phyloP scores from a whole-genome alignment of 2,329 filamentous ascomycete species.

The Scedosporium dehoogii region DNA sequence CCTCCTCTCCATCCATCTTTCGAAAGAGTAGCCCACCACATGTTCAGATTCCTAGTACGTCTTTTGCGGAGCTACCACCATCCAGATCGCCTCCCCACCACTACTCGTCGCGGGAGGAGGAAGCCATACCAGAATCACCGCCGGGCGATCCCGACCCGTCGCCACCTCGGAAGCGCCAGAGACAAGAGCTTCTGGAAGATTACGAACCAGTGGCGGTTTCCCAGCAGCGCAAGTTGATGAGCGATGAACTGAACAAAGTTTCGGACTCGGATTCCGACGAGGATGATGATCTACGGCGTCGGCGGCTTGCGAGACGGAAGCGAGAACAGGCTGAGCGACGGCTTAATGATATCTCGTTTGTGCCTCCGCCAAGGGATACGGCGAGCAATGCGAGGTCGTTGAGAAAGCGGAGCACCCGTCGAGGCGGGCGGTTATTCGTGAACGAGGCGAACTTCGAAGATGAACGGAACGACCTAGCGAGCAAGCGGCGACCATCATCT shows the following conservation, averaged over 20 bases:
- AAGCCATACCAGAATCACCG: slow-evolving; percentile 23
- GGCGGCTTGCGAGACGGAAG: neutral
- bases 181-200: slow-evolving; percentile 23
- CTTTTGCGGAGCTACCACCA: neutral
- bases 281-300: neutral
- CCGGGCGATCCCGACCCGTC: slow-evolving; percentile 33
- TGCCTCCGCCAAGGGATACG: neutral
- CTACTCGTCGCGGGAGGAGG: neutral
- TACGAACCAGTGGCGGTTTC: slow-evolving; percentile 38
- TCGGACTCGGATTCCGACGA: neutral
- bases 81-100: neutral
- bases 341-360: slow-evolving; percentile 1
- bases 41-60: neutral
- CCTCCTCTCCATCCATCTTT: slow-evolving; percentile 27
- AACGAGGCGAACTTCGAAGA: neutral
- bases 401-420: neutral
- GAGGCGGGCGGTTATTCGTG: neutral
- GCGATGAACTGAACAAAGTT: neutral
- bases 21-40: slow-evolving; percentile 16
- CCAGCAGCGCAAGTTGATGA: slow-evolving; percentile 27
- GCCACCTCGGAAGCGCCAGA: slow-evolving; percentile 26
- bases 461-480: neutral
- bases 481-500: neutral
- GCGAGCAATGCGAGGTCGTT: neutral
- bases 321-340: neutral